Conservation (phyloP, 306 rosid genomes). For the Prosopis cineraria region DNA sequence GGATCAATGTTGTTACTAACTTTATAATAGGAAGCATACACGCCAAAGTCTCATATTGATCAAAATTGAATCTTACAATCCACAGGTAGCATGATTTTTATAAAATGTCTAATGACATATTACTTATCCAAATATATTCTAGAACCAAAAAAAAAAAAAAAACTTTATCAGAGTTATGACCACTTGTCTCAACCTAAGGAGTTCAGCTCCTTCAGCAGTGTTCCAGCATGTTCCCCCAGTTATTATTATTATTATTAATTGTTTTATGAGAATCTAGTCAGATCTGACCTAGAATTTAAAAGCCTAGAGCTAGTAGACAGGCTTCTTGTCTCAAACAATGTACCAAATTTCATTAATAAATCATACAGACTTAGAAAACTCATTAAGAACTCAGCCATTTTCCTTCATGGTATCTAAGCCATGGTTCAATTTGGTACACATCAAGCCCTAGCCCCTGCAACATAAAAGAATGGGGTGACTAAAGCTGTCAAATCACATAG, state of each 20-base stretch:
- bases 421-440: neutral
- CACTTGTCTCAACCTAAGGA: neutral
- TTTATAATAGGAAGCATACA: neutral
- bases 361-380: neutral
- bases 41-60: neutral
- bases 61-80: constrained; percentile 24
- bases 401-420: neutral
- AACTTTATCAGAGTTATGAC: neutral
- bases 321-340: neutral
- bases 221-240: neutral
- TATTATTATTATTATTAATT: neutral
- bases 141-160: neutral
- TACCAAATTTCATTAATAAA: neutral
- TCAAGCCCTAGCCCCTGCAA: neutral
- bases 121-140: neutral
- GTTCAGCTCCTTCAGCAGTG: neutral
- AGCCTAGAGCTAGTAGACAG: neutral
- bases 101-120: neutral
- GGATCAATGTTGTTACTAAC: constrained; percentile 1
- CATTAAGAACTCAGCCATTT: neutral
- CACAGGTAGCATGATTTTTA: neutral
- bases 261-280: neutral
- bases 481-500: neutral
- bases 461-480: neutral
- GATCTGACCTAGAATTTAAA: neutral